These are phyloP conservation scores for Oldenlandia corymbosa DNA, from an alignment of 257 asterid species.

Conservation along the genomic window DNA sequence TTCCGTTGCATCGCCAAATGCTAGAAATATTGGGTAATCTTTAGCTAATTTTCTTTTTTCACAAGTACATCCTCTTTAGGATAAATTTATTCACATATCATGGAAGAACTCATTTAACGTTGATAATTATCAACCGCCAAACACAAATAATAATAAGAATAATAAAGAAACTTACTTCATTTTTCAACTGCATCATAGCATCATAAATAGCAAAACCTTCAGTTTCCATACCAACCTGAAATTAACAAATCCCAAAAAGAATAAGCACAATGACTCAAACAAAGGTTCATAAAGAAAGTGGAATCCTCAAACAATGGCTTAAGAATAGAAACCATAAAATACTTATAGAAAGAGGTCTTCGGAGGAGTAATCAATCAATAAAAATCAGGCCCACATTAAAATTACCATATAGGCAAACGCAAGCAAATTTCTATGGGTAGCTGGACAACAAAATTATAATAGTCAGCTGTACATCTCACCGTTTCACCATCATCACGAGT, in stretches of 20 bases:
- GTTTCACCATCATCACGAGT: conserved; percentile 95
- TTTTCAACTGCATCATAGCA: conserved; percentile 80
- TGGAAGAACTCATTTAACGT: neutral
- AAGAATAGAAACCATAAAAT: neutral
- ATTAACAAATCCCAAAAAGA: neutral
- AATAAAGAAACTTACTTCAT: conserved; percentile 50
- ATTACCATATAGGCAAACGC: neutral
- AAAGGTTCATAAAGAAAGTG: conserved; percentile 3
- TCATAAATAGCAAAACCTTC: conserved; percentile 98
- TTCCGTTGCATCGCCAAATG: neutral
- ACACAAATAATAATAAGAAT: neutral
- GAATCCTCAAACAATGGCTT: neutral
- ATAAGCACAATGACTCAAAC: neutral
- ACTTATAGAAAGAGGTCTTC: neutral
- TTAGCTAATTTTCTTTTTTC: neutral
- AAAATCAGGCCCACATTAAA: too few species aligned
- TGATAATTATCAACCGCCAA: too few species aligned
- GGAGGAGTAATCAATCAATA: neutral
- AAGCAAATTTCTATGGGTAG: neutral
- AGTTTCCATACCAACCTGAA: conserved; percentile 79
- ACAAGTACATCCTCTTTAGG: neutral
- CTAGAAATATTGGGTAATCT: neutral
- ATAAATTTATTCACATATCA: neutral
- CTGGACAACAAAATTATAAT: neutral
- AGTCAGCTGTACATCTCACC: conserved; percentile 33